Evolutionary conservation across 768 basidiomycete genomes (phyloP), one percentile per base, ranked within the genome.

Genomic region (Leucosporidium yakuticum): DNA sequence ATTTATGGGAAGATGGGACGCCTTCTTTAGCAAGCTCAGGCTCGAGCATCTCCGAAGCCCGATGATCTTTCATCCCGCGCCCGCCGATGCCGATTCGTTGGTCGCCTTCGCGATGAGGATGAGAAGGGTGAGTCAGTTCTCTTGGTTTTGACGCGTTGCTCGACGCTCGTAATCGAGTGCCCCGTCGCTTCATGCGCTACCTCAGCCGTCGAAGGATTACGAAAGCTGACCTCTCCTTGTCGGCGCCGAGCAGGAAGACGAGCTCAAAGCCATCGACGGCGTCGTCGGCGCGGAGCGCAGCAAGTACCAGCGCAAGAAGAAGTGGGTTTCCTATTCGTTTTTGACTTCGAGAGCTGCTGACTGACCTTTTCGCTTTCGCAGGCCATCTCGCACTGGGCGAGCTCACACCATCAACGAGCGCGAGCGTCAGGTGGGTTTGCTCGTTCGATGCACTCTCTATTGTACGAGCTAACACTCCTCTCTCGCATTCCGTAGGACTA

Each of bases 241-340:
- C 39, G 17, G 11, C 39, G 39, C 14, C 39, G 39, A 44, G 39
- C 39, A 44, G 39, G 64, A 70, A 23, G 29, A 63, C 25, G 73
- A 77, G 60, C 66, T 77, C 14, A 44, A 47, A 25, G 63, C 73
- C 65, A 73, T 77, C 49, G 53, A 49, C 15, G 69, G 67, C 6
- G 74, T 75, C 25, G 76, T 77, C 20, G 76, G 75, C 2, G 53
- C 53, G 21, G 76, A 77, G 62, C 54, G 65, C 31, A 57, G 54
- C 54, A 77, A 76, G 64, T 69, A 76, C 27, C 69, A 71, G 58
- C 49, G 64, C 36, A 76, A 76, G 67, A 70, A 69, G 69, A n/a
- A 23, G 59, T 64, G 14, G 39, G 71, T 51, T 25, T 5, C 11
- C 12, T 7, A 20, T 12, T 49, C 15, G 34, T 44, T 39, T n/a